Conservation (phyloP, 73 alveolate genomes). For the Tetrahymena thermophila region DNA sequence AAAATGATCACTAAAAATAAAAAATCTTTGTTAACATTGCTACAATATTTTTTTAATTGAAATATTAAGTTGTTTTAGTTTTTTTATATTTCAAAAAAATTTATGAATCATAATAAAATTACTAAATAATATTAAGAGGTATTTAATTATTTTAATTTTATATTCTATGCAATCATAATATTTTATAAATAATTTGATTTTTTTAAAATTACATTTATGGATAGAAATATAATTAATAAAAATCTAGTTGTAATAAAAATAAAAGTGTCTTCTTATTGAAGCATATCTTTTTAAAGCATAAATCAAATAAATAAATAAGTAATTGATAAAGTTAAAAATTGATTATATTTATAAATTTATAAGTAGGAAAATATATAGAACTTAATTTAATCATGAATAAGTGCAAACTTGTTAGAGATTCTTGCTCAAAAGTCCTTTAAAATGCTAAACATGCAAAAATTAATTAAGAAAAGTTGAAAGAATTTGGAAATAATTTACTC, state of each 20-base stretch:
- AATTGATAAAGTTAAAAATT: too few species aligned
- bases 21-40: too few species aligned
- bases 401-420: conserved; percentile 7
- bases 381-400: neutral
- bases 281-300: neutral
- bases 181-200: too few species aligned
- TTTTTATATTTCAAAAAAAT: too few species aligned
- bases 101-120: too few species aligned
- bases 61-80: too few species aligned
- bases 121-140: too few species aligned
- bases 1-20: too few species aligned
- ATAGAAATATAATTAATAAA: neutral
- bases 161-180: too few species aligned
- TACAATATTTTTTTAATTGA: too few species aligned
- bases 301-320: neutral
- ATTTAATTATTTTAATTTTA: too few species aligned
- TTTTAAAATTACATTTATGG: neutral
- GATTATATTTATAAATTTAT: neutral
- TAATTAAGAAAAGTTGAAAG: conserved; percentile 10
- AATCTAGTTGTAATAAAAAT: neutral
- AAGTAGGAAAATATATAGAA: neutral
- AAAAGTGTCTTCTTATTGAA: neutral
- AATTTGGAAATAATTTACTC: neutral
- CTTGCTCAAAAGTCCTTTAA: conserved; percentile 6
- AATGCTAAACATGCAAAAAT: conserved; percentile 31